These are phyloP conservation scores for Chondrus crispus DNA, from an alignment of 23 red algal genomes.

Conservation along the genomic window DNA sequence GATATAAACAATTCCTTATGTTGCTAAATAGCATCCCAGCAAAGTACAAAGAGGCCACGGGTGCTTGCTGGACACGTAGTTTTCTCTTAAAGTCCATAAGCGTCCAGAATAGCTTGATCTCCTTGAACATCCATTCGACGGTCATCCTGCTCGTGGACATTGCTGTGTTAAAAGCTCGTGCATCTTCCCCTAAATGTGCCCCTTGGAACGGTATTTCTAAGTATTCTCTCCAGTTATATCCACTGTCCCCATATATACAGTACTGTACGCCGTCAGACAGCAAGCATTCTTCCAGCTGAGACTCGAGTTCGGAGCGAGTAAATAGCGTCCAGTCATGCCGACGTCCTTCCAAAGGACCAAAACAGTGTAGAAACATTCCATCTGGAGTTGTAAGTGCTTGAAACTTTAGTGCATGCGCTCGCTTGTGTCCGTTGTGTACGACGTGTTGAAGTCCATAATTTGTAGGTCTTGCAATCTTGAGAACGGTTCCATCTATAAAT, in stretches of 20 bases:
- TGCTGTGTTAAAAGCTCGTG: background rate
- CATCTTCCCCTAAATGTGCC: background rate
- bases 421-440: constrained; percentile 11
- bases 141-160: background rate
- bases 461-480: background rate
- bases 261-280: background rate
- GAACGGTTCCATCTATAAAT: constrained; percentile 27
- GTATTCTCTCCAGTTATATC: background rate
- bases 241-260: background rate
- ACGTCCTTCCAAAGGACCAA: background rate
- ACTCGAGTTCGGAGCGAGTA: background rate
- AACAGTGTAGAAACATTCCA: background rate
- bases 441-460: background rate
- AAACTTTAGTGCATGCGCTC: background rate
- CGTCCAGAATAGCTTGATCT: background rate
- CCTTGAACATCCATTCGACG: background rate
- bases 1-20: too few species aligned
- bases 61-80: background rate
- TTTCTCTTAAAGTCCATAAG: background rate
- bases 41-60: background rate
- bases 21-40: too few species aligned
- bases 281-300: background rate
- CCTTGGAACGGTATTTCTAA: background rate
- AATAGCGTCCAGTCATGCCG: background rate
- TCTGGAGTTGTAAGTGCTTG: background rate